These are phyloP conservation scores for Paraconiothyrium brasiliense DNA, from an alignment of 2,329 filamentous ascomycete genomes.

Conservation along the genomic window DNA sequence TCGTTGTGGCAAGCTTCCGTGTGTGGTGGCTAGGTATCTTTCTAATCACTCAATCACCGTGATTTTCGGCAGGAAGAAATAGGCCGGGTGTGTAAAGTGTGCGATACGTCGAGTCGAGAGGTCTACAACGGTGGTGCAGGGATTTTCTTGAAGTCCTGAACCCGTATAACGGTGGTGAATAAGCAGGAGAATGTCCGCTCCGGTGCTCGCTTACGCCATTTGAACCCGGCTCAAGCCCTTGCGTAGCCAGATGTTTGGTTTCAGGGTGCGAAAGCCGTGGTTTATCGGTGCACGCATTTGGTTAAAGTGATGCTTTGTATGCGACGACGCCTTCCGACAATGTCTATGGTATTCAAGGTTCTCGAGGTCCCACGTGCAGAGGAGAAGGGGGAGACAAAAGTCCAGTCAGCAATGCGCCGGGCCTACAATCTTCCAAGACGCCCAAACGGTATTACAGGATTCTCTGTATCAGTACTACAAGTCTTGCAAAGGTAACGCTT, in stretches of 20 bases:
- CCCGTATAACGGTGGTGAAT: conserved; percentile 20
- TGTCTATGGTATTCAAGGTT: neutral
- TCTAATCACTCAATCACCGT: neutral
- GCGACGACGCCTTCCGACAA: neutral
- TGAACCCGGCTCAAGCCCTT: neutral
- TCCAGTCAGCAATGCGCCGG: neutral
- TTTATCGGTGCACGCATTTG: conserved; percentile 20
- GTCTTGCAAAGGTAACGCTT: neutral
- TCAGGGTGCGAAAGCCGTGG: conserved; percentile 1
- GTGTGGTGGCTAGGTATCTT: neutral
- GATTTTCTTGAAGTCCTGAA: neutral
- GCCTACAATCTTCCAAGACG: neutral
- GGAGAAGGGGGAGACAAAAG: neutral
- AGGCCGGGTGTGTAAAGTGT: neutral
- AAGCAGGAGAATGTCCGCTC: conserved; percentile 17
- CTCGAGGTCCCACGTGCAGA: neutral
- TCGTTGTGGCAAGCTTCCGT: neutral
- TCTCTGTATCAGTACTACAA: neutral
- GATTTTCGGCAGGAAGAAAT: neutral
- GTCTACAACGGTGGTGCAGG: conserved; percentile 3
- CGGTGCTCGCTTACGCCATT: neutral
- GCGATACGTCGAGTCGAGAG: neutral
- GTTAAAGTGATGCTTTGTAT: neutral
- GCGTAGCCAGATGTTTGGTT: neutral
- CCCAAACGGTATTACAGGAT: neutral